These are phyloP conservation scores for Coemansia guatemalensis DNA, from an alignment of 192 early-diverging fungal genomes.

Conservation along the genomic window DNA sequence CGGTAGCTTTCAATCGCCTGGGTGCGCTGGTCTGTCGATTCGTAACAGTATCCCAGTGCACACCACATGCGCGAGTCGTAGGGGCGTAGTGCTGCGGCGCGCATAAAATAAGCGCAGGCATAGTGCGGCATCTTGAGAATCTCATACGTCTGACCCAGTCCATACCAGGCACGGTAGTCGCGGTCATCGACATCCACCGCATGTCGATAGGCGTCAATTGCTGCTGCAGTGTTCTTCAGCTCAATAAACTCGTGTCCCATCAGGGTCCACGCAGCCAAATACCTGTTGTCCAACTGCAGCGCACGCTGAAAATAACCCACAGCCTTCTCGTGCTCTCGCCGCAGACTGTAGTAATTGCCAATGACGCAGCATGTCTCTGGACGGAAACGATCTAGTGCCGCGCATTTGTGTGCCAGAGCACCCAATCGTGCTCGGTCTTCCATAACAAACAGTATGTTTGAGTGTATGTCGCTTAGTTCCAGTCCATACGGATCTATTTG, in stretches of 20 bases:
- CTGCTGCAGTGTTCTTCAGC: slow-evolving; percentile 83
- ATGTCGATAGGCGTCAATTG: slow-evolving; percentile 83
- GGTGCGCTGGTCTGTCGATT: slow-evolving; percentile 50
- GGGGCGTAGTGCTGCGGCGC: slow-evolving; percentile 68
- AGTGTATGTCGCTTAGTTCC: slow-evolving; percentile 82
- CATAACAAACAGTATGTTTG: slow-evolving; percentile 83
- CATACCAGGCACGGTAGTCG: slow-evolving; percentile 92
- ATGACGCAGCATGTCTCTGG: slow-evolving; percentile 86
- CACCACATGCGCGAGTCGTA: slow-evolving; percentile 89
- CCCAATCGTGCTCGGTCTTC: slow-evolving; percentile 70
- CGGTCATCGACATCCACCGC: slow-evolving; percentile 78
- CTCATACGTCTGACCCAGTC: slow-evolving; percentile 88
- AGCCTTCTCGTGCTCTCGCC: slow-evolving; percentile 80
- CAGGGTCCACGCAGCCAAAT: slow-evolving; percentile 83
- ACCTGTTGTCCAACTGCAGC: slow-evolving; percentile 73
- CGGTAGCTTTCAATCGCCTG: slow-evolving; percentile 77
- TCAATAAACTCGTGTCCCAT: slow-evolving; percentile 96
- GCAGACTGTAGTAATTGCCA: slow-evolving; percentile 88
- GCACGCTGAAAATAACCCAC: slow-evolving; percentile 85
- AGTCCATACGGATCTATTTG: slow-evolving; percentile 73
- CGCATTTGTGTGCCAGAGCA: slow-evolving; percentile 73
- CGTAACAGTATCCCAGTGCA: slow-evolving; percentile 73
- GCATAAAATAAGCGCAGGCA: slow-evolving; percentile 79
- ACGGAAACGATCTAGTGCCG: slow-evolving; percentile 71
- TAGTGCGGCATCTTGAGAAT: slow-evolving; percentile 78